phyloP scores from a whole-genome alignment of 371 early-diverging fungal genomes.

The Syncephalastrum sp. region DNA sequence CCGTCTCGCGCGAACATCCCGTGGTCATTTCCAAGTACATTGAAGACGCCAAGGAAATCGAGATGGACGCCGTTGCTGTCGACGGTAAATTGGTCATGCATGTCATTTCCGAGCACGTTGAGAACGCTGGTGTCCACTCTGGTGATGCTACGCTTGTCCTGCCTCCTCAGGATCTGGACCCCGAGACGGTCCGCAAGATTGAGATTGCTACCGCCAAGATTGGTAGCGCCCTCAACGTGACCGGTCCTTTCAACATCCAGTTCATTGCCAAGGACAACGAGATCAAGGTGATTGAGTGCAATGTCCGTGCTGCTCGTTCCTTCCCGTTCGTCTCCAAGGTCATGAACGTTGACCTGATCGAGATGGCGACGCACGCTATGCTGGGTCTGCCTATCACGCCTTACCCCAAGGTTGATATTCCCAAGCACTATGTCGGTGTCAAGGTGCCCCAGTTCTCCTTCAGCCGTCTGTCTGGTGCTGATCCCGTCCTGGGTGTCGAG shows the following conservation, averaged over 20 bases:
- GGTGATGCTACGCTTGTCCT: conserved; percentile 95
- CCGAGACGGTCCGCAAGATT: conserved; percentile 85
- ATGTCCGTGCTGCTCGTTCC: conserved; percentile 92
- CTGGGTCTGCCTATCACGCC: conserved; percentile 70
- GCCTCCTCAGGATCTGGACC: conserved; percentile 90
- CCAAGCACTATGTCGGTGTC: conserved; percentile 78
- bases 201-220: conserved; percentile 86
- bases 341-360: conserved; percentile 85
- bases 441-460: conserved; percentile 97
- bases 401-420: conserved; percentile 63
- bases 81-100: conserved; percentile 88
- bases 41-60: conserved; percentile 94
- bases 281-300: conserved; percentile 97
- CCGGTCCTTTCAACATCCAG: conserved; percentile 98
- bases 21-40: conserved; percentile 96
- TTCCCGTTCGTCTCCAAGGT: conserved; percentile 97
- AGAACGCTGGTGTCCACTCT: conserved; percentile 97
- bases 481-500: conserved; percentile 95
- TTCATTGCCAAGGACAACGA: conserved; percentile 94
- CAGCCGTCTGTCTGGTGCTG: conserved; percentile 92
- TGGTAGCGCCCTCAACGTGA: conserved; percentile 87
- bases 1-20: conserved; percentile 90
- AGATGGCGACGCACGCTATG: conserved; percentile 93
- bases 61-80: conserved; percentile 93
- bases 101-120: conserved; percentile 92